Evolutionary conservation across 208 protist genomes (phyloP).

Genomic region (Leishmania arabica): DNA sequence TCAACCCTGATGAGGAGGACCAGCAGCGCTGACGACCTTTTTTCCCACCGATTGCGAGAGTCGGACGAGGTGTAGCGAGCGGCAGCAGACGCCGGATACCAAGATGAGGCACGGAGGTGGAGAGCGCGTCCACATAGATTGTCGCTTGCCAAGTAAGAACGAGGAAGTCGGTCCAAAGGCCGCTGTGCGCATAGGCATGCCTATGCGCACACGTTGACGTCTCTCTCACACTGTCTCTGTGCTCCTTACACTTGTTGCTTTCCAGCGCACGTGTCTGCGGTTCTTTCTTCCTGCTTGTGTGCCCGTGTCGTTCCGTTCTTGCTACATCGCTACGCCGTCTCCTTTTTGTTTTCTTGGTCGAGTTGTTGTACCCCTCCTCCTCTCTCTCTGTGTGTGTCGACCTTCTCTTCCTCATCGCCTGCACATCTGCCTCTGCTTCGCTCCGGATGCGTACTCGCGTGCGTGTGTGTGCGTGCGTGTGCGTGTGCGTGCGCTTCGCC

Average conservation of each 20-base stretch:
- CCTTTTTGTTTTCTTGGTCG: neutral
- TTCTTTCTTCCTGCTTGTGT: neutral
- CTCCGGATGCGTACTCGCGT: neutral
- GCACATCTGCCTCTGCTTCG: neutral
- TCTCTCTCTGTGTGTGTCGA: neutral
- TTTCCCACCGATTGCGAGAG: neutral
- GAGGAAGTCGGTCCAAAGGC: neutral
- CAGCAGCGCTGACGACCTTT: conserved; percentile 17
- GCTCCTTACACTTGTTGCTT: neutral
- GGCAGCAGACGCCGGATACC: neutral
- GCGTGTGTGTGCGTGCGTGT: neutral
- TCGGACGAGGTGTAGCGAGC: neutral
- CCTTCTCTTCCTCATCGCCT: neutral
- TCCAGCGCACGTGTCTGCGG: neutral
- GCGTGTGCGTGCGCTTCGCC: neutral
- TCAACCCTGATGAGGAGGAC: conserved; percentile 92
- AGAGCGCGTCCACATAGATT: neutral
- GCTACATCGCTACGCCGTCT: neutral
- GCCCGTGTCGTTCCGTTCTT: neutral
- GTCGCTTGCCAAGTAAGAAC: neutral
- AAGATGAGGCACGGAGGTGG: neutral
- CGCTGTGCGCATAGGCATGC: neutral
- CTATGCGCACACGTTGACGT: neutral
- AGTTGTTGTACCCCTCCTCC: neutral
- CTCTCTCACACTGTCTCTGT: neutral